Base-by-base conservation (phyloP, 2,329 filamentous ascomycete species). In the Lizonia empirigonia region DNA sequence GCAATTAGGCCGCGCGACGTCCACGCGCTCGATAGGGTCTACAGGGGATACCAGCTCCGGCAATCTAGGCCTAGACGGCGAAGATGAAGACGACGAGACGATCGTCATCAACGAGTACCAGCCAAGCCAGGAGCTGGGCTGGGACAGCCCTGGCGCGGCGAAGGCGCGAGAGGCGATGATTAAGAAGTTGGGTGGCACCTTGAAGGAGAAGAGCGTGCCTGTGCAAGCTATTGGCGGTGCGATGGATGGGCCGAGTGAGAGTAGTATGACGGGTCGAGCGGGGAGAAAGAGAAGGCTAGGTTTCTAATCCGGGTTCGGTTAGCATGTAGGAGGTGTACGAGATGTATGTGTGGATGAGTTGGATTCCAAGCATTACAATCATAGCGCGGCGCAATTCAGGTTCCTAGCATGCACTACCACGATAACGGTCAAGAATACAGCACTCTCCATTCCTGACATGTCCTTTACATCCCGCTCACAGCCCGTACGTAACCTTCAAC, bases 401-500 rank as follows among this genome's bases (percentile, higher is more conserved):
- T 22, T n/a, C n/a, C n/a, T n/a, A n/a, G n/a, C n/a, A n/a, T n/a
- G n/a, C n/a, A n/a, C n/a, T n/a, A n/a, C n/a, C n/a, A n/a, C n/a
- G n/a, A n/a, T n/a, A n/a, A n/a, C n/a, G n/a, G n/a, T n/a, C n/a
- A n/a, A n/a, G n/a, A n/a, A n/a, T n/a, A n/a, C n/a, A n/a, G n/a
- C n/a, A n/a, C n/a, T n/a, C n/a, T n/a, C n/a, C n/a, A n/a, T n/a
- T n/a, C n/a, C n/a, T n/a, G n/a, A n/a, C n/a, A n/a, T n/a, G n/a
- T n/a, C n/a, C n/a, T n/a, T n/a, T n/a, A n/a, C n/a, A n/a, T n/a
- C n/a, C n/a, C n/a, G n/a, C 7, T 59, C 50, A 66, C 15, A 77
- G 55, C 18, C 76, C 79, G 74, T 86, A 86, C 2, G 84, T 86
- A 18, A 82, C 82, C 44, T 77, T 79, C 65, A 86, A 64, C 54